Percentiles rank a stretch among this genome's conserved stretches.
phyloP scores from a whole-genome alignment of 2,329 filamentous ascomycete genomes.

The Berkeleyomyces rouxiae region DNA sequence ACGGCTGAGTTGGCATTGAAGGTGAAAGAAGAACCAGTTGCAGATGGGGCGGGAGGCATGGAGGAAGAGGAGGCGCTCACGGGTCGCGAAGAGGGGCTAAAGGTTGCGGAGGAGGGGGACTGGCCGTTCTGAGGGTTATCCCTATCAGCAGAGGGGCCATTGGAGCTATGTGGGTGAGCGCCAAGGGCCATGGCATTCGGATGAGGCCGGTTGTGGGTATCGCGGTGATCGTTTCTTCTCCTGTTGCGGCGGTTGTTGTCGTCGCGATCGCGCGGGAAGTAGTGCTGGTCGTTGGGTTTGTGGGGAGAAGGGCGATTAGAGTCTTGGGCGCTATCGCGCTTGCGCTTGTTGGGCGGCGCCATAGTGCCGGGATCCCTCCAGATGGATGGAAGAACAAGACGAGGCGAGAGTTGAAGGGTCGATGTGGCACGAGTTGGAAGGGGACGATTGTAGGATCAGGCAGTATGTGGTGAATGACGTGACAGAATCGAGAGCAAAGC shows the following conservation, averaged over 20 bases:
- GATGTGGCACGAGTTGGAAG: neutral
- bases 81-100: constrained; percentile 7
- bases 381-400: neutral
- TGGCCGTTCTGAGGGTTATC: constrained; percentile 5
- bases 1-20: constrained; percentile 14
- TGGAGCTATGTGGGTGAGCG: neutral
- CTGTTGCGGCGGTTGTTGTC: constrained; percentile 26
- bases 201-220: constrained; percentile 27
- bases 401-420: constrained; percentile 11
- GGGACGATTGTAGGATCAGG: neutral
- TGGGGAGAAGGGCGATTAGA: constrained; percentile 41
- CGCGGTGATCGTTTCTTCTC: constrained; percentile 34
- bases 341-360: constrained; percentile 44
- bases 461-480: neutral
- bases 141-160: neutral
- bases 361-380: constrained; percentile 21
- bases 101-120: constrained; percentile 7
- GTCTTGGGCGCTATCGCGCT: constrained; percentile 32
- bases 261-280: constrained; percentile 43
- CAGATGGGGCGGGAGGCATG: neutral
- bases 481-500: neutral
- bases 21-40: neutral
- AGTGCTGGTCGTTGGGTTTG: constrained; percentile 37
- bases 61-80: constrained; percentile 11
- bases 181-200: neutral